These are phyloP conservation scores for Trichodelitschia bisporula DNA, from an alignment of 495 filamentous ascomycete genomes.

Conservation along the genomic window DNA sequence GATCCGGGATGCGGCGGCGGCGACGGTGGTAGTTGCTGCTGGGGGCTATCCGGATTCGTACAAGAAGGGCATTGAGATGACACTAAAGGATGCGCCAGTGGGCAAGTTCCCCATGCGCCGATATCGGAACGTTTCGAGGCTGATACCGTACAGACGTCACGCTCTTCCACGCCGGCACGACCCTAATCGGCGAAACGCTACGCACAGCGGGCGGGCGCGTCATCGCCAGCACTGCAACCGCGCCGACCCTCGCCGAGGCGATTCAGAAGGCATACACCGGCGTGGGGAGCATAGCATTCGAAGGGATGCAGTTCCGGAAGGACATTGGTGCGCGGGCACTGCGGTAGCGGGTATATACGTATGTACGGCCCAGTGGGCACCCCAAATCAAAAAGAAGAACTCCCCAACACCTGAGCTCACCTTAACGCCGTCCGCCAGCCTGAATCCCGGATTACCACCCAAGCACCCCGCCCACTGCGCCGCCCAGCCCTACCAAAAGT, in stretches of 20 bases:
- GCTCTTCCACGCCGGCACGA: constrained; percentile 89
- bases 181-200: constrained; percentile 32
- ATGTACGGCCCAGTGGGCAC: no score
- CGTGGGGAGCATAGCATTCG: constrained; percentile 55
- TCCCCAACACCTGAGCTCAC: no score
- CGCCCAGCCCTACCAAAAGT: no score
- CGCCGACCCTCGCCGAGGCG: constrained; percentile 48
- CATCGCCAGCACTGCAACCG: constrained; percentile 66
- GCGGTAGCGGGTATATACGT: no score
- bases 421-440: no score
- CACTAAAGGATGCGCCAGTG: constrained; percentile 21
- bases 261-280: constrained; percentile 64
- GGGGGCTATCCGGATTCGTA: constrained; percentile 89
- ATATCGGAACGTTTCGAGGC: not conserved
- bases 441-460: no score
- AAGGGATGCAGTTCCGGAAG: constrained; percentile 76
- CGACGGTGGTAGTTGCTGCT: constrained; percentile 81
- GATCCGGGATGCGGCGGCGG: constrained; percentile 41
- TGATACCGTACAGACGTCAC: constrained; percentile 21
- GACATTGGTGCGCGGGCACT: constrained; percentile 44
- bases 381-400: constrained; percentile 4
- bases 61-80: constrained; percentile 58
- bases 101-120: constrained; percentile 9
- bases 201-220: constrained; percentile 70
- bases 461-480: no score